Conservation (phyloP, 352 stramenopile species). For the Pythium phragmiticola region DNA sequence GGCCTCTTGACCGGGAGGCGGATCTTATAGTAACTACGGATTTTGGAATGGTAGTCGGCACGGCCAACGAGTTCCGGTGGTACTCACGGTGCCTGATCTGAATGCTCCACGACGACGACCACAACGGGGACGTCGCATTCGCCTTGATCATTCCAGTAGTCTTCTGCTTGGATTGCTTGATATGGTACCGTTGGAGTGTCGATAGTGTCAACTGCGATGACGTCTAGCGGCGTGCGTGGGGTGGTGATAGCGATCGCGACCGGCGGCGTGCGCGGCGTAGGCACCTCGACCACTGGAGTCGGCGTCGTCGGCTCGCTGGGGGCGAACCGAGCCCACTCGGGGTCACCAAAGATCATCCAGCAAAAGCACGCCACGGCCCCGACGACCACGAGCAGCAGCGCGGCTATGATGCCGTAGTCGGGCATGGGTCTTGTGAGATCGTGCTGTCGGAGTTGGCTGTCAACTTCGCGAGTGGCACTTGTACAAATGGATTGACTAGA, state of each 20-base stretch:
- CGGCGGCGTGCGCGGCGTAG: not conserved
- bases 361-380: slow-evolving; percentile 8
- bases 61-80: not conserved
- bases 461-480: not conserved
- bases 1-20: too few relatives aligned
- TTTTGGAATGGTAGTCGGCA: too few relatives aligned
- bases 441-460: not conserved
- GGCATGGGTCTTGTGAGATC: not conserved
- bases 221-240: not conserved
- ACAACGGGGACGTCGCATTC: not conserved
- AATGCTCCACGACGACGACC: not conserved
- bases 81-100: not conserved
- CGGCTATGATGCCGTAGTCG: slow-evolving; percentile 6
- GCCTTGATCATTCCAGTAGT: too few relatives aligned
- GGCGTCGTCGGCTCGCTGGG: too few relatives aligned
- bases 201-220: not conserved
- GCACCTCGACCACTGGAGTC: too few relatives aligned
- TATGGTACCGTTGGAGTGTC: too few relatives aligned
- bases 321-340: slow-evolving; percentile 6
- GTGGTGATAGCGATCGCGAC: slow-evolving; percentile 1
- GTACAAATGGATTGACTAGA: too few relatives aligned
- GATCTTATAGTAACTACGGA: too few relatives aligned
- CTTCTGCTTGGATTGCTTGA: too few relatives aligned
- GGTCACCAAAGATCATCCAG: slow-evolving; percentile 22
- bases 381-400: slow-evolving; percentile 1